Percentiles rank a stretch among this genome's conserved stretches.
Conservation (phyloP, 495 filamentous ascomycete genomes). For the Gamarada debralockiae region DNA sequence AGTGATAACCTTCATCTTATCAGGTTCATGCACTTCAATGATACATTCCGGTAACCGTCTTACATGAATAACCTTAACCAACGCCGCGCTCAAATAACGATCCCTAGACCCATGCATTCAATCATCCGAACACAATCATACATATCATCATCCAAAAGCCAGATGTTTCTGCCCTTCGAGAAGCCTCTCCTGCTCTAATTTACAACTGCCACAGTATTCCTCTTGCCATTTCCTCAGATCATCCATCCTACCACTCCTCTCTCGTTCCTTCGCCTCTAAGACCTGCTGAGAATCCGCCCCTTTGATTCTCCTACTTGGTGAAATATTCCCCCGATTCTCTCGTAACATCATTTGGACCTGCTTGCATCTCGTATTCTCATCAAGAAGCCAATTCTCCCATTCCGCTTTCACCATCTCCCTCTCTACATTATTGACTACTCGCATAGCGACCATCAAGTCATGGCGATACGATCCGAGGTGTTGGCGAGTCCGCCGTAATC, state of each 20-base stretch:
- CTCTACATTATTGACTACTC: conserved; percentile 86
- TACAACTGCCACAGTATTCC: conserved; percentile 73
- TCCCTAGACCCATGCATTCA: not conserved
- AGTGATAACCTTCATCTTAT: too few species aligned
- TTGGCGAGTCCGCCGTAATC: conserved; percentile 73
- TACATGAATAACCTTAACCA: not conserved
- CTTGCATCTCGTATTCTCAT: conserved; percentile 22
- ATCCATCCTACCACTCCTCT: conserved; percentile 32
- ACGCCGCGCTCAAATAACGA: conserved; percentile 17
- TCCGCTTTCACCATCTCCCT: conserved; percentile 76
- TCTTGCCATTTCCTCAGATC: conserved; percentile 61
- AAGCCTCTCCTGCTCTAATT: conserved; percentile 42
- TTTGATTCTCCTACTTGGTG: conserved; percentile 9
- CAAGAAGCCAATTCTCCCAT: conserved; percentile 82
- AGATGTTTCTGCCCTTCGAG: conserved; percentile 16
- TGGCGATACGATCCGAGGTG: conserved; percentile 83
- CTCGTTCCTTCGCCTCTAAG: conserved; percentile 18
- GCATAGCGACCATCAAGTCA: conserved; percentile 85
- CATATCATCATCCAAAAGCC: conserved; percentile 16
- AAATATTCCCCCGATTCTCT: conserved; percentile 24
- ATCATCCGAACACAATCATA: conserved; percentile 2
- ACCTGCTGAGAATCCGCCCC: conserved; percentile 15
- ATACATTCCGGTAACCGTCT: too few species aligned
- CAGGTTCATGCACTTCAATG: too few species aligned
- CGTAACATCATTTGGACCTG: conserved; percentile 19